Base-by-base conservation (phyloP, 805 yeast genomes). In the Brettanomyces anomalus region DNA sequence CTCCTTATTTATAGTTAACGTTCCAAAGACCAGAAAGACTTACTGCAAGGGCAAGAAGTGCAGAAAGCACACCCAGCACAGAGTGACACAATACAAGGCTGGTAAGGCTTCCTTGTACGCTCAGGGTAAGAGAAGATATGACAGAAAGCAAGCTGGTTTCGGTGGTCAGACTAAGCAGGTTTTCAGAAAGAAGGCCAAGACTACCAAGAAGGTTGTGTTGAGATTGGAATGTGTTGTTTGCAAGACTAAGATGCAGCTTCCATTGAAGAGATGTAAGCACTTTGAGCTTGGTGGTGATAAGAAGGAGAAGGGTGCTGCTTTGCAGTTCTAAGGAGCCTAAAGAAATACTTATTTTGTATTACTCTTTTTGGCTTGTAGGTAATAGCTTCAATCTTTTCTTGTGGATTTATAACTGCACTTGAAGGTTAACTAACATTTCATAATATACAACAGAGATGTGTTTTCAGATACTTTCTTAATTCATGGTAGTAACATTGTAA, bases 101-200 rank as follows among this genome's bases (percentile, higher is more conserved):
- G 98, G 99, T 78, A 93, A 93, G 81, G 97, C 98, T 71, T 90
- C 97, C 57, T 82, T 89, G 66, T 88, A 81, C 70, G 96, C 97
- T 63, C 97, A 93, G 79, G 99, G 99, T 84, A 93, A 94, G 90
- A 88, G 99, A 82, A 89, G 99, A 81, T 93, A 93, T 80, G 98
- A 93, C 90, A 96, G 99, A 78, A 93, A 93, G 77, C 98, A 93
- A 80, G 71, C 85, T 66, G 98, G 98, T 88, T 93, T 81, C 78
- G 99, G 99, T 86, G 99, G 99, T 86, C 99, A 93, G 80, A 93
- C 98, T 77, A 93, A 88, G 81, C 98, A 82, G 70, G 84, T 93
- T 77, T 93, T 93, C 97, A 97, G 88, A 85, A 93, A 93, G 86
- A 93, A 93, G 77, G 98, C 98, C 66, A 93, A 93, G 88, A 93